Evolutionary conservation across 306 rosid genomes (phyloP), one percentile per base, ranked within the genome.

Genomic region (Casuarina cunninghamiana): DNA sequence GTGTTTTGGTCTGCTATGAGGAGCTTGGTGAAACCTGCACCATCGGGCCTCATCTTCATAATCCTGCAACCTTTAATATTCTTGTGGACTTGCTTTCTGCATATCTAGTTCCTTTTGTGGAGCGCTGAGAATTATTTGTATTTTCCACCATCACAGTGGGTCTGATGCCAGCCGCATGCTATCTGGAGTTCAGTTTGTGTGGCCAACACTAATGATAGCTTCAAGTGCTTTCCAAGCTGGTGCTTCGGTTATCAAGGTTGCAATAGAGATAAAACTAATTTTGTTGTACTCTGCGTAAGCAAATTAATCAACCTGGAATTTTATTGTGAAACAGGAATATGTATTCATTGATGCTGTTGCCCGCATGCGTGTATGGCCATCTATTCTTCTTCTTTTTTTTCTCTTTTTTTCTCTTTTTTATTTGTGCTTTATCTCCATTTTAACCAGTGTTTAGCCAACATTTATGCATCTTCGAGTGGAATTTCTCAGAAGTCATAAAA

Each of bases 241-340:
- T 88, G 96, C 97, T 83, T 94, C 97, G 39, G 85, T 94, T 46
- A 87, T 90, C 89, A 94, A 94, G 96, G 98, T 94, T 60, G 50
- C 54, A 62, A 69, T 58, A 26, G 43, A 74, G 73, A 26, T 77
- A 55, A 51, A 79, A 70, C 72, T 65, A 53, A 53, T 67, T 66
- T 78, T 63, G 9, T 85, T 75, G 41, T 75, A 76, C 60, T n/a
- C 62, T 79, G 74, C 70, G 16, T 75, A 43, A 51, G 57, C 44
- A 77, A 50, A 79, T 65, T 73, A 66, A 85, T 80, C 70, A 76
- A 66, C 37, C 45, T 62, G 76, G 73, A 53, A 19, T 54, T 83
- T 80, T 44, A 76, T 68, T 19, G 32, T 72, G 81, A 17, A 50
- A 69, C 91, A 94, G 96, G 97, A 94, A 71, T 87, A 78, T 66